These are phyloP conservation scores for Claviceps lovelessii DNA, from an alignment of 2,329 filamentous ascomycete genomes.

Conservation along the genomic window DNA sequence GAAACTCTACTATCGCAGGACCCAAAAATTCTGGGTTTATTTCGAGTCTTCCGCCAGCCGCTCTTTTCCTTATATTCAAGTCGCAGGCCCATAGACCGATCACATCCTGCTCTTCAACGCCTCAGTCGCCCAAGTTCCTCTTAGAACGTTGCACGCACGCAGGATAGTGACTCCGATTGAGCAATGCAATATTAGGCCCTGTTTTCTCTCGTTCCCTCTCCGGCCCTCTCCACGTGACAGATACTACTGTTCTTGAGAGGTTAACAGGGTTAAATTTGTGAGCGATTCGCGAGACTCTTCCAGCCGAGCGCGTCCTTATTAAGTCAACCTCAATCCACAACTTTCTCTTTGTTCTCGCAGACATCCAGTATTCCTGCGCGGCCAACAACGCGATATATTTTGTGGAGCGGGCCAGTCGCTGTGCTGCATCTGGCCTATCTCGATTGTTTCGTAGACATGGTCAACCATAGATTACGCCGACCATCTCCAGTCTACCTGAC, in stretches of 20 bases:
- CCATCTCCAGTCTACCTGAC: constrained; percentile 29
- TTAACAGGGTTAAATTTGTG: neutral
- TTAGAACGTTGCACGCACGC: neutral
- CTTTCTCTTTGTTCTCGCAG: neutral
- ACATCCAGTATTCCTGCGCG: neutral
- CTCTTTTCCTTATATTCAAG: too few relatives aligned
- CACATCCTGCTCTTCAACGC: neutral
- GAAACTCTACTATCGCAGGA: too few relatives aligned
- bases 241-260: neutral
- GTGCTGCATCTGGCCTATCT: neutral
- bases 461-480: constrained; percentile 29
- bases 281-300: neutral
- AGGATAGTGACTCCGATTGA: neutral
- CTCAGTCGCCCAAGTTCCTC: neutral
- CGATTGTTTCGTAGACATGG: constrained; percentile 3
- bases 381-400: neutral
- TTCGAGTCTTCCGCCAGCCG: too few relatives aligned
- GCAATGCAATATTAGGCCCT: neutral
- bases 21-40: too few relatives aligned
- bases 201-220: neutral
- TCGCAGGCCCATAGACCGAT: neutral
- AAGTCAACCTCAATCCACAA: neutral
- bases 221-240: neutral
- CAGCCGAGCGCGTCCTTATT: neutral
- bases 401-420: neutral